Evolutionary conservation across 164 flowering plant species (phyloP).

Genomic region (Protea cynaroides): DNA sequence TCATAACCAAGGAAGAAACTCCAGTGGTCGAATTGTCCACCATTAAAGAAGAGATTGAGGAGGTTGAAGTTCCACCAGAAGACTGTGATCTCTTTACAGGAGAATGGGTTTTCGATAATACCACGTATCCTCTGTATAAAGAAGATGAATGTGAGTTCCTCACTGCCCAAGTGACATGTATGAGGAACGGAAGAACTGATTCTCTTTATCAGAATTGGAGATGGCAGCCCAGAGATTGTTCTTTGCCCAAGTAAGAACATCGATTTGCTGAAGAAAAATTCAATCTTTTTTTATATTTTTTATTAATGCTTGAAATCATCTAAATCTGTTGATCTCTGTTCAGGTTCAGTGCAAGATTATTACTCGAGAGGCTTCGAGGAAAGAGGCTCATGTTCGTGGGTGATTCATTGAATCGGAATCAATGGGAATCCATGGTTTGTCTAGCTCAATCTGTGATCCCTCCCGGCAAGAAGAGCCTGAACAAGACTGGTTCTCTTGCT

Average conservation of each 20-base stretch:
- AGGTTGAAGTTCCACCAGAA: conserved; percentile 52
- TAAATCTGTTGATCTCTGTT: neutral
- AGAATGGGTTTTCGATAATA: conserved; percentile 77
- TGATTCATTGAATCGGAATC: conserved; percentile 91
- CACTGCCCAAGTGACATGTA: conserved; percentile 77
- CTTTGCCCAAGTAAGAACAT: conserved; percentile 40
- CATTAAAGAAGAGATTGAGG: conserved; percentile 23
- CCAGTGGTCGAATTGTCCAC: conserved; percentile 18
- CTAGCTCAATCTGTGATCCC: conserved; percentile 75
- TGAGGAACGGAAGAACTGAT: conserved; percentile 83
- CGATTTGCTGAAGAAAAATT: neutral
- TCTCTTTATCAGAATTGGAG: conserved; percentile 83
- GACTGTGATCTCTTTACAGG: conserved; percentile 85
- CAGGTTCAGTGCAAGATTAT: conserved; percentile 67
- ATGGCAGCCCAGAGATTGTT: conserved; percentile 92
- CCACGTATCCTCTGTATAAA: conserved; percentile 64
- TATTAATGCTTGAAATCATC: neutral
- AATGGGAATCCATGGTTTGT: conserved; percentile 99
- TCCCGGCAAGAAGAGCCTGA: conserved; percentile 64
- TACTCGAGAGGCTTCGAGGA: conserved; percentile 76
- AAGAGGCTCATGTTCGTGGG: conserved; percentile 97
- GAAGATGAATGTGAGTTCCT: conserved; percentile 89
- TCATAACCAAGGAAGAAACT: conserved; percentile 12
- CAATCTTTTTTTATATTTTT: neutral
- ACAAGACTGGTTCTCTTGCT: conserved; percentile 66